These are phyloP conservation scores for Phytophthora ramorum DNA, from an alignment of 352 stramenopile genomes.

Conservation along the genomic window DNA sequence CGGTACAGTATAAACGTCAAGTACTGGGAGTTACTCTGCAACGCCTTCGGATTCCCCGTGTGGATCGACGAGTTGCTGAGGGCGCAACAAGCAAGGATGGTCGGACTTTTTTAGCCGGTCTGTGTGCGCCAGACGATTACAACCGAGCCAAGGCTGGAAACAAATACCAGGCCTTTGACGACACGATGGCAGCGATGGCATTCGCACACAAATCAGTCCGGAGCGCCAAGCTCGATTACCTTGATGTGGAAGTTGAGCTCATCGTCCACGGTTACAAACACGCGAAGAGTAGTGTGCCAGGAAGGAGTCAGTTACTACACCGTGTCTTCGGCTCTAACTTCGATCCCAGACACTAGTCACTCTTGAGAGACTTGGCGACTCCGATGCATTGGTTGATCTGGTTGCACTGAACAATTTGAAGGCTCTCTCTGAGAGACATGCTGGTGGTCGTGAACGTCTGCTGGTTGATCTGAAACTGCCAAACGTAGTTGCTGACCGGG, in stretches of 20 bases:
- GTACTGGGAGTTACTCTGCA: constrained; percentile 3
- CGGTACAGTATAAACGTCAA: constrained; percentile 1
- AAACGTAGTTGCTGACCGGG: neutral
- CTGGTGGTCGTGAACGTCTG: neutral
- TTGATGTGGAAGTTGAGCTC: constrained; percentile 28
- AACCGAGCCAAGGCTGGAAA: constrained; percentile 27
- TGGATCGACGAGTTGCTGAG: constrained; percentile 29
- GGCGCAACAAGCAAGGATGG: constrained; percentile 20
- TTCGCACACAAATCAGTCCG: constrained; percentile 19
- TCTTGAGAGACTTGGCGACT: neutral
- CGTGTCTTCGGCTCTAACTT: neutral
- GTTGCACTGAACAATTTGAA: neutral
- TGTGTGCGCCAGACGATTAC: constrained; percentile 19
- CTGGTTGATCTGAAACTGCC: neutral
- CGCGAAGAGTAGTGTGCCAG: constrained; percentile 27
- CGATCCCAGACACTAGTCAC: neutral
- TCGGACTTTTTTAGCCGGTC: constrained; percentile 18
- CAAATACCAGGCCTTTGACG: constrained; percentile 34
- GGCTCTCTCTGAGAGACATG: neutral
- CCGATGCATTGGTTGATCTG: too few relatives aligned
- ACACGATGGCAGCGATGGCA: constrained; percentile 29
- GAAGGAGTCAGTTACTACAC: constrained; percentile 44
- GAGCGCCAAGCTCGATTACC: constrained; percentile 28
- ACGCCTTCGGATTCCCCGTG: constrained; percentile 1
- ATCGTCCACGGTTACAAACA: constrained; percentile 31